phyloP scores from a whole-genome alignment of 1,284 basidiomycete species.

The Boletus sp. region DNA sequence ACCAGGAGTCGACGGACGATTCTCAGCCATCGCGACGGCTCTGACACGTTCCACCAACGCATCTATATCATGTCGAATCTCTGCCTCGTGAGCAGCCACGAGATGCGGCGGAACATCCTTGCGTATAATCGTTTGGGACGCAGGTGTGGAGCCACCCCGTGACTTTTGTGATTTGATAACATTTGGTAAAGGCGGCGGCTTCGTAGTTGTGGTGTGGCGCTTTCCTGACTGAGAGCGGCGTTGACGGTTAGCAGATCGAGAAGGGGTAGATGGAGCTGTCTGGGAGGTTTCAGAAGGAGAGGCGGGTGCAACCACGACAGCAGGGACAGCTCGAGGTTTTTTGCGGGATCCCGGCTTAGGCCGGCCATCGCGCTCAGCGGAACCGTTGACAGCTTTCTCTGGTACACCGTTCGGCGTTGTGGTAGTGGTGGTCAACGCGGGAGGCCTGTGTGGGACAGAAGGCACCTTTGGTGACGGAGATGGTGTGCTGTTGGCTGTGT shows the following conservation, averaged over 20 bases:
- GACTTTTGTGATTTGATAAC: constrained; percentile 23
- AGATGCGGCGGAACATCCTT: constrained; percentile 67
- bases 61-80: constrained; percentile 61
- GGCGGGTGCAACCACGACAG: constrained; percentile 30
- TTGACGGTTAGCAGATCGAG: constrained; percentile 41
- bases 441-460: constrained; percentile 21
- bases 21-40: constrained; percentile 63
- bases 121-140: constrained; percentile 35
- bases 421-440: neutral
- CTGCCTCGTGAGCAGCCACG: constrained; percentile 41
- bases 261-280: constrained; percentile 32
- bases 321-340: constrained; percentile 36
- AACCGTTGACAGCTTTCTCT: constrained; percentile 16
- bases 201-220: constrained; percentile 10
- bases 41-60: constrained; percentile 69
- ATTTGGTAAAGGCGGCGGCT: constrained; percentile 15
- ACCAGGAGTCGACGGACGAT: constrained; percentile 67
- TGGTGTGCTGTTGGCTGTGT: constrained; percentile 21
- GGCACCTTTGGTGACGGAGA: constrained; percentile 22
- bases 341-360: constrained; percentile 39
- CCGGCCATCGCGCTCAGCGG: constrained; percentile 29
- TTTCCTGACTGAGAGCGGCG: constrained; percentile 37
- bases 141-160: constrained; percentile 22
- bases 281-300: constrained; percentile 33
- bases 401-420: constrained; percentile 14